A percentile compares a stretch with the other conserved stretches of the same genome.
These are phyloP conservation scores for Auricularia cornea DNA, from an alignment of 768 basidiomycete species.

Conservation along the genomic window DNA sequence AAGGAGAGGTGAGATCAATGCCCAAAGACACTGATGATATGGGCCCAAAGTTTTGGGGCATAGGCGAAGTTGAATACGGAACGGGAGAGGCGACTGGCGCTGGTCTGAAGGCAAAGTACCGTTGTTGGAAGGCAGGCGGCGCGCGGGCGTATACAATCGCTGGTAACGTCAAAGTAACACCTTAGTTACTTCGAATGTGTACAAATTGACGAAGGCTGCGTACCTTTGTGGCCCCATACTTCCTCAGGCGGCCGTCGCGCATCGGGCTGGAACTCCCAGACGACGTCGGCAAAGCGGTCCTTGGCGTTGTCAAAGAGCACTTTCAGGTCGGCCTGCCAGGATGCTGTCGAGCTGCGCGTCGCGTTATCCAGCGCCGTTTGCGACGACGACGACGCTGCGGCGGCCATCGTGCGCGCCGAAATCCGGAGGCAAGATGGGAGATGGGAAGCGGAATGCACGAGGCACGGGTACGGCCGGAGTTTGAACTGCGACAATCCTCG, in stretches of 20 bases:
- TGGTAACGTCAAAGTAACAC: conserved; percentile 24
- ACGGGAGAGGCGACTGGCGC: conserved; percentile 42
- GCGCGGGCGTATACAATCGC: conserved; percentile 94
- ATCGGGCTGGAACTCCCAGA: conserved; percentile 65
- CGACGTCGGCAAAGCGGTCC: conserved; percentile 91
- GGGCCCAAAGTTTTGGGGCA: neutral
- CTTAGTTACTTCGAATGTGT: neutral
- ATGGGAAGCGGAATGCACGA: neutral
- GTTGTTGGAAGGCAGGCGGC: conserved; percentile 81
- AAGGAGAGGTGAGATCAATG: conserved; percentile 36
- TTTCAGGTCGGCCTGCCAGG: conserved; percentile 78
- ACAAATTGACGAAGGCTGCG: conserved; percentile 12
- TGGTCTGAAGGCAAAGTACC: conserved; percentile 76
- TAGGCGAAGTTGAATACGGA: conserved; percentile 42
- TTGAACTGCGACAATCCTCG: too few species aligned
- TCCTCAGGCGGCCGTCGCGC: conserved; percentile 27
- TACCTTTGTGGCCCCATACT: conserved; percentile 95
- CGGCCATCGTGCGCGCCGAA: neutral
- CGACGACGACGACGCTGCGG: conserved; percentile 2
- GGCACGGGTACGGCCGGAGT: too few species aligned
- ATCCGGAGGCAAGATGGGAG: neutral
- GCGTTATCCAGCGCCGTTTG: conserved; percentile 51
- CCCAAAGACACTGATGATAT: conserved; percentile 30
- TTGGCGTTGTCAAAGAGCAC: conserved; percentile 73
- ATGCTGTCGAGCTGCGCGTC: conserved; percentile 52